Conservation (phyloP, 768 basidiomycete genomes). For the Suillus alpinus region DNA sequence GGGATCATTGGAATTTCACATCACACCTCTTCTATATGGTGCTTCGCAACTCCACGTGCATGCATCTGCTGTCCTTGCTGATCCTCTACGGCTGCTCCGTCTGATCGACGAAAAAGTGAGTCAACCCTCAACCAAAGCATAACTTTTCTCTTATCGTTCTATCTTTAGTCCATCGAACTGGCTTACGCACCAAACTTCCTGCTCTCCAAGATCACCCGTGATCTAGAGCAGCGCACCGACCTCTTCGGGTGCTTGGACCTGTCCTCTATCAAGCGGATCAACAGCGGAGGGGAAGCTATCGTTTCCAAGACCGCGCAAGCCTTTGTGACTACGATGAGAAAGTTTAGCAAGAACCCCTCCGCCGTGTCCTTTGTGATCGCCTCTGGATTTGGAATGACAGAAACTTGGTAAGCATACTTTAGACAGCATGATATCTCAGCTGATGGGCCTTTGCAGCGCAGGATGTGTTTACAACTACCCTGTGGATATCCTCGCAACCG, state of each 20-base stretch:
- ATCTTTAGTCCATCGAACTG: conserved; percentile 25
- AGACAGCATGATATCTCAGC: not conserved
- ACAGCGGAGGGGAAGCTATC: conserved; percentile 42
- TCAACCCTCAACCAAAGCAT: conserved; percentile 21
- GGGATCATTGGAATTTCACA: conserved; percentile 40
- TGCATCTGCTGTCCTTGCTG: conserved; percentile 21
- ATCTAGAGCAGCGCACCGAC: conserved; percentile 23
- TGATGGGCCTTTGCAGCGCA: conserved; percentile 18
- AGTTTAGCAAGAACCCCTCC: conserved; percentile 16
- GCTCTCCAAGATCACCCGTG: conserved; percentile 35
- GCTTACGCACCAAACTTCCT: conserved; percentile 42
- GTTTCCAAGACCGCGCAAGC: conserved; percentile 37
- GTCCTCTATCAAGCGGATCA: conserved; percentile 31
- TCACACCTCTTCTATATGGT: conserved; percentile 35
- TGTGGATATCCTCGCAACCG: conserved; percentile 17
- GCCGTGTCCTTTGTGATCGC: conserved; percentile 12
- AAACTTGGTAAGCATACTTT: conserved; percentile 32
- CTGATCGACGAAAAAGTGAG: conserved; percentile 36
- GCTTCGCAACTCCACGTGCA: conserved; percentile 22
- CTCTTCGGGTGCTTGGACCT: conserved; percentile 32
- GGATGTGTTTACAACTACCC: conserved; percentile 38
- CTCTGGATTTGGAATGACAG: conserved; percentile 42
- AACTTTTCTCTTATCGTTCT: conserved; percentile 5
- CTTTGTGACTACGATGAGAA: conserved; percentile 32
- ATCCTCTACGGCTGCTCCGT: conserved; percentile 19